These are phyloP conservation scores for Phytophthora syringae DNA, from an alignment of 352 stramenopile species.

Conservation along the genomic window DNA sequence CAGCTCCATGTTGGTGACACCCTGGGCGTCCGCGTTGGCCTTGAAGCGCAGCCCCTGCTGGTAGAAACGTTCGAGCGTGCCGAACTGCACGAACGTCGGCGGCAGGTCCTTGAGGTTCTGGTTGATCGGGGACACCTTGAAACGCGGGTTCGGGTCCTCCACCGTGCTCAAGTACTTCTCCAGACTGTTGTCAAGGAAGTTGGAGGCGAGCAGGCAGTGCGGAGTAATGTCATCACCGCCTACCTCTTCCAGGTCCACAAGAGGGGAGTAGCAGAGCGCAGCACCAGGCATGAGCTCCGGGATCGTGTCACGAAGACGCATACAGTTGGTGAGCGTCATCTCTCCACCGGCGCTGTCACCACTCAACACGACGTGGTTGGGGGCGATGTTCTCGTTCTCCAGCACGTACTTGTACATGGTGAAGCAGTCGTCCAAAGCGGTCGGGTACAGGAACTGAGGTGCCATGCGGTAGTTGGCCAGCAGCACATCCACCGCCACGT, in stretches of 20 bases:
- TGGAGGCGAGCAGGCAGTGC: conserved; percentile 25
- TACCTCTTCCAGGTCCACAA: conserved; percentile 14
- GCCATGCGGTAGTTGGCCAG: conserved; percentile 67
- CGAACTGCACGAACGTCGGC: conserved; percentile 40
- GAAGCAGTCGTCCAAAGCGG: conserved; percentile 45
- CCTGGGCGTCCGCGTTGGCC: conserved; percentile 24
- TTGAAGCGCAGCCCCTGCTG: conserved; percentile 32
- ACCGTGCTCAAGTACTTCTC: conserved; percentile 18
- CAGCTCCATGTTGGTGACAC: conserved; percentile 39
- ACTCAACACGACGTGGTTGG: conserved; percentile 41
- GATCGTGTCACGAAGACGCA: conserved; percentile 23
- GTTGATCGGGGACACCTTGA: conserved; percentile 36
- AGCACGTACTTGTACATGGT: conserved; percentile 53
- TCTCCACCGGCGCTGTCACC: conserved; percentile 56
- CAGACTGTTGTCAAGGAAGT: conserved; percentile 22
- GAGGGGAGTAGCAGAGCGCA: conserved; percentile 17
- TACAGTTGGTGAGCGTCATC: conserved; percentile 41
- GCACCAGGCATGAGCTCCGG: conserved; percentile 13
- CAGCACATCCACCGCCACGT: conserved; percentile 45
- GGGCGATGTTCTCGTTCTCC: conserved; percentile 23
- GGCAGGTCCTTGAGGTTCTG: conserved; percentile 36
- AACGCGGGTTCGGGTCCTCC: conserved; percentile 2
- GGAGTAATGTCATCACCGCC: conserved; percentile 16
- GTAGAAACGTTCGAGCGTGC: conserved; percentile 33
- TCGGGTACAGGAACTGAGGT: conserved; percentile 45